phyloP scores from a whole-genome alignment of 345 rosid genomes.

The Lepidium sativum region DNA sequence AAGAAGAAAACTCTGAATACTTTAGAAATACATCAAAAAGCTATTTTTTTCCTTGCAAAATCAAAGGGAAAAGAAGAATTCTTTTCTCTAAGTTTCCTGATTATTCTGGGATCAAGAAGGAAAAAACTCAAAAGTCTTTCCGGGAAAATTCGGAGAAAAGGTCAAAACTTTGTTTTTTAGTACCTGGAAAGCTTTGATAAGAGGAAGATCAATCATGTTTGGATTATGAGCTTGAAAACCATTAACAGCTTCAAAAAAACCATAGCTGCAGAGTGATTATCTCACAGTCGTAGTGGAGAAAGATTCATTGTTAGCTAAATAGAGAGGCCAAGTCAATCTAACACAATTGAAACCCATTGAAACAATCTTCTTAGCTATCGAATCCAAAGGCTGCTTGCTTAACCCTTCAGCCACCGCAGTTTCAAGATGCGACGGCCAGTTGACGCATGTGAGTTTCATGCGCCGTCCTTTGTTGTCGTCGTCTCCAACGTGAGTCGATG shows the following conservation, averaged over 20 bases:
- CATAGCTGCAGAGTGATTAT: conserved; percentile 48
- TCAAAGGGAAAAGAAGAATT: neutral
- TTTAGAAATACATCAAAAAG: neutral
- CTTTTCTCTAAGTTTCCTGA: neutral
- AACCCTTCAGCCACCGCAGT: conserved; percentile 66
- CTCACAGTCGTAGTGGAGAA: conserved; percentile 45
- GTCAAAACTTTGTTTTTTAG: neutral
- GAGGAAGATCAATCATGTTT: conserved; percentile 57
- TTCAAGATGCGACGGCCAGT: conserved; percentile 66
- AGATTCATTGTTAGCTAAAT: conserved; percentile 45
- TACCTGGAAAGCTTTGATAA: conserved; percentile 70
- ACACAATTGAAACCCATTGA: conserved; percentile 57
- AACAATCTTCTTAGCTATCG: conserved; percentile 26
- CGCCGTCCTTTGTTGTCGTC: conserved; percentile 30
- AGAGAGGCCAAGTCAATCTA: conserved; percentile 60
- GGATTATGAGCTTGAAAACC: conserved; percentile 71
- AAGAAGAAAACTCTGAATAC: neutral
- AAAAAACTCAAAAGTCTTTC: neutral
- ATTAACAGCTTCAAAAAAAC: conserved; percentile 50
- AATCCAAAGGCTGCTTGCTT: conserved; percentile 48
- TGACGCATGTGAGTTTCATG: conserved; percentile 63
- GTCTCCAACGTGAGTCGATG: conserved; percentile 53
- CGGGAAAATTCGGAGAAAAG: neutral
- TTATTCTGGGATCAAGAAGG: neutral
- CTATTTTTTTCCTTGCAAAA: neutral